phyloP scores from a whole-genome alignment of 2,329 filamentous ascomycete species.

The Rutstroemia sp. region DNA sequence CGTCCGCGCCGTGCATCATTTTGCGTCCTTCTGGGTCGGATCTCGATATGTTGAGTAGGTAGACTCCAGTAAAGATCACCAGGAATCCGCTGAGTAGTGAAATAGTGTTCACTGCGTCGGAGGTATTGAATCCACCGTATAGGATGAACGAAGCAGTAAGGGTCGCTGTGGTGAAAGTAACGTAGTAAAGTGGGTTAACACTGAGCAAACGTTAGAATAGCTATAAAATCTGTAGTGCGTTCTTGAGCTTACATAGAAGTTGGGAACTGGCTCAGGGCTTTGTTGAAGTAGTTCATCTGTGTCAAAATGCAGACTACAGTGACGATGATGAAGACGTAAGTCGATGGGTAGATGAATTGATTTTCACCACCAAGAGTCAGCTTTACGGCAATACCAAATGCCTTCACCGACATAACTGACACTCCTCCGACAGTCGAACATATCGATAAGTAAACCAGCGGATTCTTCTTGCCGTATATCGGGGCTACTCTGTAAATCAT shows the following conservation, averaged over 20 bases:
- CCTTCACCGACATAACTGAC: conserved; percentile 98
- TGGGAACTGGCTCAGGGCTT: conserved; percentile 91
- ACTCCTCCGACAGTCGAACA: conserved; percentile 96
- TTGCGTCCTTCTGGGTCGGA: conserved; percentile 76
- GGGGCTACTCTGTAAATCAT: conserved; percentile 98
- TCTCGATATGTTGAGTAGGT: conserved; percentile 91
- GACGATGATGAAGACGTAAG: conserved; percentile 95
- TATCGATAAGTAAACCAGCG: conserved; percentile 92
- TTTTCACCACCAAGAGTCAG: conserved; percentile 89
- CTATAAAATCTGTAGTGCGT: not conserved
- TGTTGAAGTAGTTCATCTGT: conserved; percentile 99
- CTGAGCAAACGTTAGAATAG: conserved; percentile 31
- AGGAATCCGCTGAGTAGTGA: conserved; percentile 90
- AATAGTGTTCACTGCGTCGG: conserved; percentile 82
- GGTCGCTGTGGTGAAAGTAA: conserved; percentile 93
- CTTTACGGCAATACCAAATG: conserved; percentile 95
- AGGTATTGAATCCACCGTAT: conserved; percentile 93
- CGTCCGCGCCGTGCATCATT: conserved; percentile 60
- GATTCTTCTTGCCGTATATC: conserved; percentile 86
- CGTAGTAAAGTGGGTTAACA: conserved; percentile 80
- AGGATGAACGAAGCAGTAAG: conserved; percentile 93
- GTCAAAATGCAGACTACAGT: conserved; percentile 90
- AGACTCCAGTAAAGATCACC: conserved; percentile 90
- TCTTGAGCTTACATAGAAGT: conserved; percentile 76
- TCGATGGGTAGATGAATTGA: conserved; percentile 90